phyloP scores from a whole-genome alignment of 257 asterid genomes.

The Primulina huaijiensis region DNA sequence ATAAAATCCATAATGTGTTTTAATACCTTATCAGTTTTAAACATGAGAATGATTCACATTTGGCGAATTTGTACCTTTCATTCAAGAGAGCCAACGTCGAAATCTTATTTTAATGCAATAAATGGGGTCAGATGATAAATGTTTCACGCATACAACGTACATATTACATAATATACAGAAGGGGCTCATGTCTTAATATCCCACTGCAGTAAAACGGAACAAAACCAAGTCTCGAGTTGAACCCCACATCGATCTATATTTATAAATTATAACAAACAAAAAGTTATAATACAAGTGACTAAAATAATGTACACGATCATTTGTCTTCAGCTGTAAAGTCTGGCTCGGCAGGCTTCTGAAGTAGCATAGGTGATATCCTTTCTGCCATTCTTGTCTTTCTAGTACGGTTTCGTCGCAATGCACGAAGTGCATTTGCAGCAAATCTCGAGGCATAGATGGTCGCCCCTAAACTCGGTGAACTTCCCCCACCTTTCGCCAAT shows the following conservation, averaged over 20 bases:
- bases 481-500: slow-evolving; percentile 54
- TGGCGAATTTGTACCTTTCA: neutral
- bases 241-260: neutral
- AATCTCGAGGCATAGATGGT: slow-evolving; percentile 87
- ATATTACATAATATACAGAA: slow-evolving; percentile 21
- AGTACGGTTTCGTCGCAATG: slow-evolving; percentile 54
- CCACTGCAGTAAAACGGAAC: slow-evolving; percentile 5
- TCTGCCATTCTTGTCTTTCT: slow-evolving; percentile 64
- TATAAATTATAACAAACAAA: neutral
- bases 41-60: neutral
- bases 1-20: too few species aligned
- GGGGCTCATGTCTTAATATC: neutral
- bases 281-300: slow-evolving; percentile 28
- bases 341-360: slow-evolving; percentile 94
- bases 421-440: slow-evolving; percentile 84
- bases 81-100: neutral
- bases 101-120: neutral
- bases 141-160: neutral
- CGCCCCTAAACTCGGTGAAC: slow-evolving; percentile 82
- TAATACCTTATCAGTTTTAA: neutral
- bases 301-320: slow-evolving; percentile 31
- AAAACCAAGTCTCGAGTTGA: neutral
- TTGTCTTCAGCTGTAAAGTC: slow-evolving; percentile 72
- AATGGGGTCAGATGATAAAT: neutral
- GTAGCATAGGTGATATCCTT: slow-evolving; percentile 69